Percentiles rank a stretch among this genome's conserved stretches.
phyloP scores from a whole-genome alignment of 176 grass and related monocot species.

The Hordeum marinum region DNA sequence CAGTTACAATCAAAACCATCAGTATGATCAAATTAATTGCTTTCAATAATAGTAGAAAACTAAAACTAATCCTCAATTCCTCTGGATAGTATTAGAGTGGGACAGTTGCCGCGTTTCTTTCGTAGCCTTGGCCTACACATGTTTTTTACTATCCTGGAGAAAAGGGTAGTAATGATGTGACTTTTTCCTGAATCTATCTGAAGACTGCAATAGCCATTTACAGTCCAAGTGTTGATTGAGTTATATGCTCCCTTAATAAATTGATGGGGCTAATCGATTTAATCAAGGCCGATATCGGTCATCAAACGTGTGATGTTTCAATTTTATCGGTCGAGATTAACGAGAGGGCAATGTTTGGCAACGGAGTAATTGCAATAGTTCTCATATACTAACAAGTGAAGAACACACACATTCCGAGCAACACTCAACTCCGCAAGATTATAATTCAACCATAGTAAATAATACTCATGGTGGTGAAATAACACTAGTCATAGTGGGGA shows the following conservation, averaged over 20 bases:
- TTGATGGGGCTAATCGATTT: not conserved
- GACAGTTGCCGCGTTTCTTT: not conserved
- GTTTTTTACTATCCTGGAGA: not conserved
- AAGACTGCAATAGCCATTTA: not conserved
- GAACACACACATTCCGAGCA: too few species aligned
- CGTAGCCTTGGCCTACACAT: not conserved
- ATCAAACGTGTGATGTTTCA: slow-evolving; percentile 3
- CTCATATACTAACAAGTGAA: too few species aligned
- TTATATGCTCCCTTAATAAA: not conserved
- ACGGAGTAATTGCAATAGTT: too few species aligned
- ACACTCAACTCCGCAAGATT: too few species aligned
- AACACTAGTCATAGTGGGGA: too few species aligned
- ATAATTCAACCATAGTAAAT: too few species aligned
- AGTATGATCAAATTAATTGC: not conserved
- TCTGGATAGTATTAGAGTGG: not conserved
- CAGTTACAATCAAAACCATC: not conserved
- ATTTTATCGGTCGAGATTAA: not conserved
- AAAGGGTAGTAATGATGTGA: not conserved
- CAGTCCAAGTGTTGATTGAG: not conserved
- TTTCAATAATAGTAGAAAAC: too few species aligned
- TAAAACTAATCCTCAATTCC: not conserved
- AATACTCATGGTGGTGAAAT: too few species aligned
- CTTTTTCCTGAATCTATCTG: not conserved
- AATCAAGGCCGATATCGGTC: not conserved
- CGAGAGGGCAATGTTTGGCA: too few species aligned